Base-by-base conservation (phyloP, 2,329 filamentous ascomycete species). In the Cryphonectria nitschkei region DNA sequence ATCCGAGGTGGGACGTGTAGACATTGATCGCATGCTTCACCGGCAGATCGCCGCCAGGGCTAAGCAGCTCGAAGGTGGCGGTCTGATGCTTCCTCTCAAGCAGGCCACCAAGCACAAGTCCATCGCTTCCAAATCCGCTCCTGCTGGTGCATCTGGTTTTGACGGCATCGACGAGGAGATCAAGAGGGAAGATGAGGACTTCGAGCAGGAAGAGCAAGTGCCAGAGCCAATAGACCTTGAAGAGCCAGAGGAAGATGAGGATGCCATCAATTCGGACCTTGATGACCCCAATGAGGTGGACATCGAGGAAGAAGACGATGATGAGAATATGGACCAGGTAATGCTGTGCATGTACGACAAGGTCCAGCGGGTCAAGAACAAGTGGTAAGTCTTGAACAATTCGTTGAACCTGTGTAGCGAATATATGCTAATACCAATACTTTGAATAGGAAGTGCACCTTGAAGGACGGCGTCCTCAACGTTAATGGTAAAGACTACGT, bases 281-380 rank as follows among this genome's bases (percentile, higher is more conserved):
- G 96, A 99, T 79, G 96, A 99, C 78, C 90, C 95, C 0, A 95
- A 98, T 73, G 96, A 98, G 73, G 90, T 93, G 14, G 82, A 89
- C 26, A 91, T 93, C 41, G 94, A 96, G 34, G 93, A 95, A 34
- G 93, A 96, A 46, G 95, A 96, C 66, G 93, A 94, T 19, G 94
- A 97, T 72, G 95, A 97, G 60, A 89, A 90, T 50, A 88, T 92
- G 74, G 91, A 92, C 1, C 93, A 97, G 76, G 95, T 97, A 79
- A 98, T 99, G 93, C 90, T 99, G 56, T 99, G 96, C 85, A 98
- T 97, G 80, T 99, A 99, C 80, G 96, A 99, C 85, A 99, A 99
- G 85, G 96, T 99, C 13, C 95, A 98, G 83, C 89, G 96, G 64
- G 96, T 98, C 77, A 99, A 99, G 90, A 99, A 98, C 84, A 99